Percentiles rank a stretch among this genome's conserved stretches.
These are phyloP conservation scores for Dictyostelium citrinum DNA, from an alignment of 78 protist species.

Conservation along the genomic window DNA sequence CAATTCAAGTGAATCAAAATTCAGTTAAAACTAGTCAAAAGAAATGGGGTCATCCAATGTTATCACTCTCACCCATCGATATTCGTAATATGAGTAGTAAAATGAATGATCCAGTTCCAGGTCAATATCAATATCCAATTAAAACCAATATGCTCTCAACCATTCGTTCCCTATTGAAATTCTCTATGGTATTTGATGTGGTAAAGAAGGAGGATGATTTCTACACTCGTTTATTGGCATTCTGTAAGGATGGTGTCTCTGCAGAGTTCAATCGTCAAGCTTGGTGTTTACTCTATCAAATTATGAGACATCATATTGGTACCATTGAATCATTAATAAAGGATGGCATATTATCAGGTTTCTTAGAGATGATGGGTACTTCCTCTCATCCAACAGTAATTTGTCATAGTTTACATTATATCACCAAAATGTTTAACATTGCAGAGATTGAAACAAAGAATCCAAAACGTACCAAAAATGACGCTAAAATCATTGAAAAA, in stretches of 20 bases:
- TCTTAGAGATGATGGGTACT: constrained; percentile 55
- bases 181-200: background rate
- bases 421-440: constrained; percentile 64
- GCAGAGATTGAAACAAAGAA: background rate
- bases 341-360: background rate
- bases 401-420: constrained; percentile 53
- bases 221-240: constrained; percentile 4
- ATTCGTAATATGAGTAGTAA: constrained; percentile 8
- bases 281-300: constrained; percentile 45
- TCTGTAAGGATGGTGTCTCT: constrained; percentile 29
- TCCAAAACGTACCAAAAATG: background rate
- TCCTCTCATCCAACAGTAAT: constrained; percentile 36
- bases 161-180: constrained; percentile 19
- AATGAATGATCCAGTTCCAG: background rate
- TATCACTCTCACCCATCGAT: constrained; percentile 40
- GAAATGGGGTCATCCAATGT: constrained; percentile 21
- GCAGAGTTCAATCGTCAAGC: constrained; percentile 34
- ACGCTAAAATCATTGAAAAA: constrained; percentile 45
- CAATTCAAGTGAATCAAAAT: background rate
- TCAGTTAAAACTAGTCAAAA: constrained; percentile 12
- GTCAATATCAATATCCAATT: background rate
- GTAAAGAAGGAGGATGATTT: constrained; percentile 55
- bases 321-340: constrained; percentile 36
- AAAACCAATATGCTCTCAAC: background rate
- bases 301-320: constrained; percentile 47